Base-by-base conservation (phyloP, 2,329 filamentous ascomycete genomes). In the Ceratocystis colombiana region DNA sequence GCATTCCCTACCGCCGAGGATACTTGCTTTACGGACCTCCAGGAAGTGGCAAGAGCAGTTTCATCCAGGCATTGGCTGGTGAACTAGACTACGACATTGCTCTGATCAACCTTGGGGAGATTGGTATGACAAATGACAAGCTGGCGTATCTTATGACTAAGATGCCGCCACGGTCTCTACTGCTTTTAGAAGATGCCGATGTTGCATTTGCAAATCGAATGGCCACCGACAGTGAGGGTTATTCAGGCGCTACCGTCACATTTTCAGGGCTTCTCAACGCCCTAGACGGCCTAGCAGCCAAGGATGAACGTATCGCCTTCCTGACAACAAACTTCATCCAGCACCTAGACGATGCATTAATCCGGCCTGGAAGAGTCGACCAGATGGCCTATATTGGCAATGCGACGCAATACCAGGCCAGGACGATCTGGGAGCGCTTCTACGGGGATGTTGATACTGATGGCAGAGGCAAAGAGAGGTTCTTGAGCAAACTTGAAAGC, bases 271-370 rank as follows among this genome's bases (percentile, higher is more conserved):
- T 97, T 22, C 78, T 97, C 46, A 92, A 92, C 72, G 88, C 89
- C 0, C 76, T 93, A 15, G 94, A 99, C 69, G 94, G 94, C 1
- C 85, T 97, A n/a, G 91, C 91, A 5, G 95, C 92, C 64, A 90
- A 91, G 12, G 94, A 97, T 74, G 93, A 97, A 77, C 84, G 94
- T 64, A 89, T 99, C 69, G 86, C 95, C 1, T 96, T 99, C 75
- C 80, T 96, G 69, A 99, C 94, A 1, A 96, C 93, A 22, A 99
- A 99, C 72, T 90, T 96, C 72, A 85, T 96, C 46, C 91, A 96
- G 70, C 83, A 90, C 50, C 82, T 97, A 1, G 91, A 96, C 72
- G 88, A 90, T 68, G 94, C 94, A 3, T 77, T 99, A 53, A 90
- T 97, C 61, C 83, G 94, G 28, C 94, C 94, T 0, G 94, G 94